Base-by-base conservation (phyloP, 1,139 yeast genomes). In the Neolecta irregularis region DNA sequence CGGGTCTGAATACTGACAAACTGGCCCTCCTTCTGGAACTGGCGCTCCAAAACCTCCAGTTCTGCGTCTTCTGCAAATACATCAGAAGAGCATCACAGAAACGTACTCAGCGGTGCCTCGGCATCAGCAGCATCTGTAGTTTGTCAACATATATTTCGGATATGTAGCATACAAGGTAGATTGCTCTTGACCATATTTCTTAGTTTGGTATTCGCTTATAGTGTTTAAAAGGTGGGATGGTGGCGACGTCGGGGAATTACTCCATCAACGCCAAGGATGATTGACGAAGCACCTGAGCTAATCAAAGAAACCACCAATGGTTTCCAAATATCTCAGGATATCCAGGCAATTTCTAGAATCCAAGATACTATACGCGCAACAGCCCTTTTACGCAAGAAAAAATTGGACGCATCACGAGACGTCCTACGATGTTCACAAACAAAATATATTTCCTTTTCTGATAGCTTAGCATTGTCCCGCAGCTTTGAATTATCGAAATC, bases 11-110 rank as follows among this genome's bases (percentile, higher is more conserved):
- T 65, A 0, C 83, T 65, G 1, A 81, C 85, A 34, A 67, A 62
- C 6, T 91, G 92, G 26, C 78, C 74, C 53, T 91, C 98, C 2
- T 76, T 63, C 24, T 73, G 69, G 32, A 81, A 80, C 48, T 85
- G 95, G 48, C 74, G 69, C 42, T 70, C 72, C 28, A 88, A 65
- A 3, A 83, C 67, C 12, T 69, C 73, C 33, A 91, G 63, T 51
- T 88, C 92, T 41, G 75, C 78, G n/a, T n/a, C n/a, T n/a, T n/a
- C n/a, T n/a, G n/a, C n/a, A n/a, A n/a, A n/a, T n/a, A n/a, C n/a
- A n/a, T n/a, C n/a, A n/a, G n/a, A n/a, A n/a, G n/a, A n/a, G n/a
- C n/a, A n/a, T n/a, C n/a, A n/a, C n/a, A n/a, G n/a, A n/a, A n/a
- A n/a, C 2, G 69, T 65, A 1, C 85, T 64, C 28, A 88, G 67